These are phyloP conservation scores for Penicillium sp. DNA, from an alignment of 2,329 filamentous ascomycete genomes.

Conservation along the genomic window DNA sequence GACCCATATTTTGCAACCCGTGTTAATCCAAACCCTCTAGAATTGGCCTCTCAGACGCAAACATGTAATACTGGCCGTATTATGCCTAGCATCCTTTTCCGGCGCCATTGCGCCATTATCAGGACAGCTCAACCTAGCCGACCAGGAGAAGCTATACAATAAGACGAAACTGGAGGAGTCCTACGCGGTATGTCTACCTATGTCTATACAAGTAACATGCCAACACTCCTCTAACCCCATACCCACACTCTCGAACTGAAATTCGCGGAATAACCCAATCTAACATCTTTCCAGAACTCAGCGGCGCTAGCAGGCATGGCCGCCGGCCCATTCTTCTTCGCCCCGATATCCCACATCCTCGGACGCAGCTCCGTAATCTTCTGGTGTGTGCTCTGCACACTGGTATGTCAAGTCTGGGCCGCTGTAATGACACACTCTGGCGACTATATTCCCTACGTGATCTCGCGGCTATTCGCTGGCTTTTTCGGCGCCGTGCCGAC, in stretches of 20 bases:
- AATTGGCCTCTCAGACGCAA: slow-evolving; percentile 37
- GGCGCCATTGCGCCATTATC: slow-evolving; percentile 36
- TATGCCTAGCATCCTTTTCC: slow-evolving; percentile 39
- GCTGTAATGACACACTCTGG: slow-evolving; percentile 35
- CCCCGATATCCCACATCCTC: slow-evolving; percentile 36
- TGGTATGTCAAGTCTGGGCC: slow-evolving; percentile 40
- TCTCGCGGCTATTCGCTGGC: slow-evolving; percentile 41
- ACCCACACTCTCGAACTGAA: too few species aligned
- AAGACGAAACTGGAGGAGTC: slow-evolving; percentile 33
- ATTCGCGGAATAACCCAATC: too few species aligned
- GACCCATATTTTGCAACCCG: too few species aligned
- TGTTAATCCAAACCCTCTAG: slow-evolving; percentile 15
- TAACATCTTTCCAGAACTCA: slow-evolving; percentile 28
- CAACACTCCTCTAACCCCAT: too few species aligned
- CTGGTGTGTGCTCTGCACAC: slow-evolving; percentile 37
- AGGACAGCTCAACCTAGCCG: slow-evolving; percentile 35
- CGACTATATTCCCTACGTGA: slow-evolving; percentile 38
- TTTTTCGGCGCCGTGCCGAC: slow-evolving; percentile 41
- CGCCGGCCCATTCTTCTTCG: slow-evolving; percentile 39
- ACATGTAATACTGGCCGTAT: slow-evolving; percentile 29
- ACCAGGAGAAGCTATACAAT: slow-evolving; percentile 37
- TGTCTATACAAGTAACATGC: background rate
- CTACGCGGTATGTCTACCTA: slow-evolving; percentile 32
- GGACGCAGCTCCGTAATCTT: slow-evolving; percentile 42
- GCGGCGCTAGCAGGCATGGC: slow-evolving; percentile 42